Conservation (phyloP, 1,139 yeast species). For the Candida buenavistaensis region DNA sequence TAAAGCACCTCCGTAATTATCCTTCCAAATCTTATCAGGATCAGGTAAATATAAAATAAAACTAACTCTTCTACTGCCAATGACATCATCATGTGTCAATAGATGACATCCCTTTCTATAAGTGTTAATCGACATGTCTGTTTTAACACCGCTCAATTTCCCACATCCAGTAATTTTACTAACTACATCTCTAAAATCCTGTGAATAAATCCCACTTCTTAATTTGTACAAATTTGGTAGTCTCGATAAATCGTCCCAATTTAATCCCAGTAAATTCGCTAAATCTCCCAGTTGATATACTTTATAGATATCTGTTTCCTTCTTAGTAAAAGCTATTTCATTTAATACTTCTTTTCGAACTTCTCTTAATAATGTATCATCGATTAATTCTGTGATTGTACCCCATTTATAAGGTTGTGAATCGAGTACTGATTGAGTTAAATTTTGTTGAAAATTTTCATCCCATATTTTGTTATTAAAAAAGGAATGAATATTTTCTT, state of each 20-base stretch:
- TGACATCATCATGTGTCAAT: constrained; percentile 95
- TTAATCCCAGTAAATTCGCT: constrained; percentile 86
- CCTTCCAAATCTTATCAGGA: constrained; percentile 85
- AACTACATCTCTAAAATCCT: constrained; percentile 78
- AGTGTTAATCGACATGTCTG: constrained; percentile 90
- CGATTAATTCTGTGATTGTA: constrained; percentile 66
- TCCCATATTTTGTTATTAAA: constrained; percentile 61
- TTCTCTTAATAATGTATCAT: constrained; percentile 71
- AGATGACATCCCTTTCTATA: constrained; percentile 93
- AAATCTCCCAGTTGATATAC: constrained; percentile 94
- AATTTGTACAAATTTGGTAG: constrained; percentile 74
- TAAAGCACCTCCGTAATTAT: constrained; percentile 88
- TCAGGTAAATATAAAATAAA: constrained; percentile 91
- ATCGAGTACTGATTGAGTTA: constrained; percentile 42
- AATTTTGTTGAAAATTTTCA: constrained; percentile 35
- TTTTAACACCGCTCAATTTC: constrained; percentile 80
- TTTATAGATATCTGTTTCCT: constrained; percentile 96
- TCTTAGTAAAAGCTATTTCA: constrained; percentile 86
- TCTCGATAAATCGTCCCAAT: constrained; percentile 70
- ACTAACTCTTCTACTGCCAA: constrained; percentile 91
- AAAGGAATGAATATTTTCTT: constrained; percentile 43
- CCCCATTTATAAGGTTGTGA: constrained; percentile 92
- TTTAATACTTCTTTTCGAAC: constrained; percentile 83
- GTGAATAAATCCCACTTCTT: constrained; percentile 84
- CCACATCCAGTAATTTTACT: constrained; percentile 87